phyloP scores from a whole-genome alignment of 2,329 filamentous ascomycete species.

The Drechslerella dactyloides region DNA sequence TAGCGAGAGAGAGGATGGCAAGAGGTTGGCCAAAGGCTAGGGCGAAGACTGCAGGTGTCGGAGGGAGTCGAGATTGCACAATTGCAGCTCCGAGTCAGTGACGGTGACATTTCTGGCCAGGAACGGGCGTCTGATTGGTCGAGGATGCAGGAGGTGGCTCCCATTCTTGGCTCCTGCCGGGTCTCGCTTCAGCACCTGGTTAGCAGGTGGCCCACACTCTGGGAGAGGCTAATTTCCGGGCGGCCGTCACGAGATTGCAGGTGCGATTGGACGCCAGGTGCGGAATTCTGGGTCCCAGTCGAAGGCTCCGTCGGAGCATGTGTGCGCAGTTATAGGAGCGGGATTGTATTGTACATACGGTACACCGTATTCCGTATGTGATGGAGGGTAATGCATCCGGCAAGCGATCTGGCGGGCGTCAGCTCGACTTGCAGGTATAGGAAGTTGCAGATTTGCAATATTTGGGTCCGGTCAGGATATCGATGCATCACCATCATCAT shows the following conservation, averaged over 20 bases:
- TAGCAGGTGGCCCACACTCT: conserved; percentile 14
- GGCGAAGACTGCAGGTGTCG: neutral
- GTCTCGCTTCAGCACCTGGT: conserved; percentile 44
- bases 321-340: neutral
- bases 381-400: no score
- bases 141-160: conserved; percentile 11
- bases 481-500: no score
- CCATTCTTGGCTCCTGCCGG: conserved; percentile 24
- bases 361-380: no score
- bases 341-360: no score
- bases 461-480: no score
- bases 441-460: no score
- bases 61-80: conserved; percentile 21
- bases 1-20: neutral
- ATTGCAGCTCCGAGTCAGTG: conserved; percentile 11
- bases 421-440: no score
- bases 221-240: neutral
- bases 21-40: neutral
- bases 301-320: conserved; percentile 3
- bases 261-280: conserved; percentile 5
- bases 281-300: neutral
- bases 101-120: conserved; percentile 27
- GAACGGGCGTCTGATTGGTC: conserved; percentile 41
- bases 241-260: conserved; percentile 8
- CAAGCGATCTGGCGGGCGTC: no score